These are phyloP conservation scores for Botrytis elliptica DNA, from an alignment of 2,329 filamentous ascomycete species.

Conservation along the genomic window DNA sequence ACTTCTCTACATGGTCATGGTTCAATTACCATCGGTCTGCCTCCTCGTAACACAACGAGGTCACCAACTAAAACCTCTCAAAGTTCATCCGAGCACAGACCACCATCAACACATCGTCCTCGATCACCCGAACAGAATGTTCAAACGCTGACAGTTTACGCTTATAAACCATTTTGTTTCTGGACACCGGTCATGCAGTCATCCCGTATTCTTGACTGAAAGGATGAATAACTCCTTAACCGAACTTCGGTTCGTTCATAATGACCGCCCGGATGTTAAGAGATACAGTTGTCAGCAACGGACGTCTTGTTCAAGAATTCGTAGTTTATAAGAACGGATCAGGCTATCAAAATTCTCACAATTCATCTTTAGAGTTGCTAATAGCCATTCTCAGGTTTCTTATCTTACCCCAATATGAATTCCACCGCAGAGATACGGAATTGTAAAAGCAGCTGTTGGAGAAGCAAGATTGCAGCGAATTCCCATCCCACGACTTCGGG, in stretches of 20 bases:
- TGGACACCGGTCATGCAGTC: not conserved
- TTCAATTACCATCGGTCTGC: not conserved
- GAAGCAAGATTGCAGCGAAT: not conserved
- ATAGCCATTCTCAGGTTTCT: not conserved
- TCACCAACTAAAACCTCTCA: not conserved
- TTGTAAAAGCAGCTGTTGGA: not conserved
- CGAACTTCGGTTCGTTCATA: not conserved
- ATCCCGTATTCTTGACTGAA: not conserved
- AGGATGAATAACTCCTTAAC: not conserved
- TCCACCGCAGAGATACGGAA: not conserved
- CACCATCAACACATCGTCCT: not conserved
- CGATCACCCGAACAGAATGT: not conserved
- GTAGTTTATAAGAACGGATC: not conserved
- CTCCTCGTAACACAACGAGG: not conserved
- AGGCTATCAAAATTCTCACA: fast-evolving
- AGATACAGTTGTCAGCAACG: not conserved
- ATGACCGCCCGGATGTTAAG: not conserved
- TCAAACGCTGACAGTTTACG: not conserved
- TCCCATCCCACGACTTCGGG: not conserved
- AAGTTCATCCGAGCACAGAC: not conserved
- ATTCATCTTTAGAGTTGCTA: not conserved
- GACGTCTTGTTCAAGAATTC: not conserved
- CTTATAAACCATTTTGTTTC: not conserved
- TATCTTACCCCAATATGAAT: not conserved
- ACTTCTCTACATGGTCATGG: not conserved